phyloP scores from a whole-genome alignment of 192 early-diverging fungal species.

The Thamnidium elegans region DNA sequence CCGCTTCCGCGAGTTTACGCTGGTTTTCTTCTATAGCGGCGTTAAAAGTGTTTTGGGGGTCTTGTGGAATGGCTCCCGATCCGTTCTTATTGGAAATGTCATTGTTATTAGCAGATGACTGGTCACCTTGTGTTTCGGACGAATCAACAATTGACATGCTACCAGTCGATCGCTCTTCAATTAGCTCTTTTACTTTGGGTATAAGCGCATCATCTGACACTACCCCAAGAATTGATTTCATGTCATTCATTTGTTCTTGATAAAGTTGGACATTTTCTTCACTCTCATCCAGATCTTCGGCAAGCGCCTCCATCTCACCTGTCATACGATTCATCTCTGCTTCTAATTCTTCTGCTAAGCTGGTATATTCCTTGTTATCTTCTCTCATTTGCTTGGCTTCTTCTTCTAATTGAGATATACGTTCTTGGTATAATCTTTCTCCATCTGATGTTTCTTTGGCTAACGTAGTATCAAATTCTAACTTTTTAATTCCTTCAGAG shows the following conservation, averaged over 20 bases:
- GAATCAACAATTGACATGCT: background rate
- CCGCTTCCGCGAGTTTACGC: too few relatives aligned
- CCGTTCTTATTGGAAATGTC: slow-evolving; percentile 2
- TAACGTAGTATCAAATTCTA: background rate
- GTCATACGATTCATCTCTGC: slow-evolving; percentile 14
- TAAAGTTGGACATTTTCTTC: slow-evolving; percentile 4
- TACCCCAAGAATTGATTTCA: background rate
- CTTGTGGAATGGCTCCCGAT: background rate
- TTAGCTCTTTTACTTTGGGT: slow-evolving; percentile 7
- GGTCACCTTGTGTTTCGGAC: slow-evolving; percentile 2
- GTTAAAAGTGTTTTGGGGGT: background rate
- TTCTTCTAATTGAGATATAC: background rate
- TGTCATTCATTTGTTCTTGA: slow-evolving; percentile 6
- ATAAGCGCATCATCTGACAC: background rate
- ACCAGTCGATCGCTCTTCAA: background rate
- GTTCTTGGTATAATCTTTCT: background rate
- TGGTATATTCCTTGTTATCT: slow-evolving; percentile 15
- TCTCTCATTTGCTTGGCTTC: slow-evolving; percentile 1
- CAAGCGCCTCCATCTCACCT: slow-evolving; percentile 10
- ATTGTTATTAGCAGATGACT: slow-evolving; percentile 11
- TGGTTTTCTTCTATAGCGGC: too few relatives aligned
- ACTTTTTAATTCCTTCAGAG: background rate
- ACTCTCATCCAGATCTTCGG: slow-evolving; percentile 14
- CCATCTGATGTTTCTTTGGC: background rate
- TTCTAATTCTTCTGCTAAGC: slow-evolving; percentile 11